phyloP scores from a whole-genome alignment of 2,329 filamentous ascomycete species.

The Aspergillus brunneoviolaceus region DNA sequence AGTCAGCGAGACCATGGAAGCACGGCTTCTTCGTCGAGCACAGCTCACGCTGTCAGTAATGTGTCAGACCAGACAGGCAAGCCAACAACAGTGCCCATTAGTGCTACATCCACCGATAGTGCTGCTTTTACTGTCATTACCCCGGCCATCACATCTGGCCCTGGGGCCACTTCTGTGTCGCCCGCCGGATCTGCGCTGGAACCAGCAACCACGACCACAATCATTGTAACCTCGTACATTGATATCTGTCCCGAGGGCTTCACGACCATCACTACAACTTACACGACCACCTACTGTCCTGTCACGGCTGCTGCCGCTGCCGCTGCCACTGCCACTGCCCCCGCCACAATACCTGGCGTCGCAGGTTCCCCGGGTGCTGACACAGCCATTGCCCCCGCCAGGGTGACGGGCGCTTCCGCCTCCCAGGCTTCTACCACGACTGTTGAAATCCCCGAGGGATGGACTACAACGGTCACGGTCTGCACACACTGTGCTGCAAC shows the following conservation, averaged over 20 bases:
- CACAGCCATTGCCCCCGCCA: not conserved
- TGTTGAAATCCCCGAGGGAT: slow-evolving; percentile 34
- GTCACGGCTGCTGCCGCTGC: slow-evolving; percentile 29
- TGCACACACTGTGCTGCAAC: slow-evolving; percentile 40
- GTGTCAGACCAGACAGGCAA: not conserved
- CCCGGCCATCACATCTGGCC: not conserved
- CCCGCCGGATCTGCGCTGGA: slow-evolving; percentile 5
- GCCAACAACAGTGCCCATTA: not conserved
- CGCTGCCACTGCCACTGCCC: slow-evolving; percentile 20
- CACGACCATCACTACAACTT: slow-evolving; percentile 41
- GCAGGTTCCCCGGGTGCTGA: slow-evolving; percentile 26
- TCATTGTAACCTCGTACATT: slow-evolving; percentile 43
- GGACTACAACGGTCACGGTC: slow-evolving; percentile 43
- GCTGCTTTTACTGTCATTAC: not conserved
- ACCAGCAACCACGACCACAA: slow-evolving; percentile 33
- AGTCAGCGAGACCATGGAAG: not conserved
- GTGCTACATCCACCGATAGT: not conserved
- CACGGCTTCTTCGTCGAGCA: not conserved
- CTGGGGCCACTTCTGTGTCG: not conserved
- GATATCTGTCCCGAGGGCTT: slow-evolving; percentile 46
- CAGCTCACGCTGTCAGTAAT: not conserved
- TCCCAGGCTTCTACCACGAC: slow-evolving; percentile 18
- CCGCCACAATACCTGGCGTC: not conserved
- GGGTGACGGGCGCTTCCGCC: slow-evolving; percentile 5
- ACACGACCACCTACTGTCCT: slow-evolving; percentile 40